phyloP scores from a whole-genome alignment of 106 monocot genomes.

The Triglochin maritima region DNA sequence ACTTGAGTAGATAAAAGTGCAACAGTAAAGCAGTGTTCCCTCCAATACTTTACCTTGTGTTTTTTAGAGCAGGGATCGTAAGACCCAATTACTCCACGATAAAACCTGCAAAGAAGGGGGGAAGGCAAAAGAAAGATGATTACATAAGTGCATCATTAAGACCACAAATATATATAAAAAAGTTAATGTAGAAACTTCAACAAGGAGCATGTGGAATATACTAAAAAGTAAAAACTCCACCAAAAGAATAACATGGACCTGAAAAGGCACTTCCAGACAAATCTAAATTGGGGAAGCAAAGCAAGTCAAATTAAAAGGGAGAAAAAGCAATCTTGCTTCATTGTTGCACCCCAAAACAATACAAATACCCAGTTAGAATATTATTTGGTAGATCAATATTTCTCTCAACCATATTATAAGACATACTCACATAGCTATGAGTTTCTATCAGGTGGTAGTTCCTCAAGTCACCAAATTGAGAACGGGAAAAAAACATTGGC shows the following conservation, averaged over 20 bases:
- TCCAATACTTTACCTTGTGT: slow-evolving; percentile 11
- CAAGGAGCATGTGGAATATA: background rate
- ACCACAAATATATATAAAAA: background rate
- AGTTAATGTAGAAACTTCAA: background rate
- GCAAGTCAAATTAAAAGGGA: no score
- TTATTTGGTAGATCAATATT: no score
- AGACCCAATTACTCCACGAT: slow-evolving; percentile 19
- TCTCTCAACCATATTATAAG: no score
- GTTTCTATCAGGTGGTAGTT: no score
- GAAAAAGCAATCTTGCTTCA: no score
- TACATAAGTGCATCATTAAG: background rate
- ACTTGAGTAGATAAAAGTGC: background rate
- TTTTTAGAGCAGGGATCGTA: slow-evolving; percentile 8
- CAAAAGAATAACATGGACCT: slow-evolving; percentile 5
- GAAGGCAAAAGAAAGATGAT: background rate
- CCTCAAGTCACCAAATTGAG: no score
- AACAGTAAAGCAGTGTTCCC: background rate
- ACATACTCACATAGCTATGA: no score
- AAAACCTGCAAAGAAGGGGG: slow-evolving; percentile 12
- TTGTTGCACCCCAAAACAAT: no score
- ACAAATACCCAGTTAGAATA: no score
- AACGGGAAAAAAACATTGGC: no score
- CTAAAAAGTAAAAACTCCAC: background rate
- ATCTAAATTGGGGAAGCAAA: no score
- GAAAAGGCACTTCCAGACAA: no score